phyloP scores from a whole-genome alignment of 371 early-diverging fungal genomes.

The Mucor piriformis region DNA sequence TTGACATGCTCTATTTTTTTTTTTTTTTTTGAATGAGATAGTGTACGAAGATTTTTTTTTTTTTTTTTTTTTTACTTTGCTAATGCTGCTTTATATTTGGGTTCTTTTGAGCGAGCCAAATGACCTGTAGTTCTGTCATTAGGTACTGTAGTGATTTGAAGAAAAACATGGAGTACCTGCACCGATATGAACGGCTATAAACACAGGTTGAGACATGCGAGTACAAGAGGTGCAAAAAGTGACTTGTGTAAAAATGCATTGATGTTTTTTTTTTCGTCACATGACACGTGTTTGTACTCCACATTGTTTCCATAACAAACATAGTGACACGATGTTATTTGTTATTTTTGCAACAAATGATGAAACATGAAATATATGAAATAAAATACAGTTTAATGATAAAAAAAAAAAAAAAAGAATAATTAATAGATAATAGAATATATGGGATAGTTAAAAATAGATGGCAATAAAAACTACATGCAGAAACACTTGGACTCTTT shows the following conservation, averaged over 20 bases:
- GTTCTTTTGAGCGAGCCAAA: conserved; percentile 46
- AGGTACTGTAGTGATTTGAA: not conserved
- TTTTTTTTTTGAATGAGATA: not conserved
- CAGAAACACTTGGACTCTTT: conserved; percentile 28
- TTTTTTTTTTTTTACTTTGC: conserved; percentile 36
- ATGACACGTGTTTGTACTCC: not conserved
- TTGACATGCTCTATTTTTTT: conserved; percentile 33
- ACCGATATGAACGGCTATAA: conserved; percentile 66
- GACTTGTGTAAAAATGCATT: too few species aligned
- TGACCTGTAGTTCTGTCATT: conserved; percentile 21
- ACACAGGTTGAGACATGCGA: conserved; percentile 27
- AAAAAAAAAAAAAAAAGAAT: too few species aligned
- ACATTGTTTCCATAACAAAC: too few species aligned
- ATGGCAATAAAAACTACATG: too few species aligned
- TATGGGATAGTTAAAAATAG: too few species aligned
- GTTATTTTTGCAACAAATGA: too few species aligned
- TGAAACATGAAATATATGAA: too few species aligned
- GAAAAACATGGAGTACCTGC: conserved; percentile 41
- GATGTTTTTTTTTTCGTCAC: too few species aligned
- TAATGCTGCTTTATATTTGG: conserved; percentile 46
- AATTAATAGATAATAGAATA: too few species aligned
- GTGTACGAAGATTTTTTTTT: not conserved
- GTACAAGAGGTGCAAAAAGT: not conserved
- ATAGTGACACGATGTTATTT: too few species aligned
- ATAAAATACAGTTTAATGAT: too few species aligned